phyloP scores from a whole-genome alignment of 2,329 filamentous ascomycete genomes.

The Chaetomium sp. region DNA sequence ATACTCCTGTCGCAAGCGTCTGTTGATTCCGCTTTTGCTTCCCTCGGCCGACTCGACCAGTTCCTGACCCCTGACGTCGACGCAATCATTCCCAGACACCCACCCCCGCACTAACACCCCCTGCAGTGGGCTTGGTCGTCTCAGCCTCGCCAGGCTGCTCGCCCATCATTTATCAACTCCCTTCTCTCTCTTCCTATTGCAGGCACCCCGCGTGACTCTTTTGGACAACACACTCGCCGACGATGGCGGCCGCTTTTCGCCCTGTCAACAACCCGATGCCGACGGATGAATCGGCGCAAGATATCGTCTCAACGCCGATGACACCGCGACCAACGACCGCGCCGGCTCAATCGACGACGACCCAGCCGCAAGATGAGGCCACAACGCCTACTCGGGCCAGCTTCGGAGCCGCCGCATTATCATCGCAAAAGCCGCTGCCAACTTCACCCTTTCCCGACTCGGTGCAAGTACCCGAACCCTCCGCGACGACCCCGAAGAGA shows the following conservation, averaged over 20 bases:
- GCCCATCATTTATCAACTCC: slow-evolving; percentile 22
- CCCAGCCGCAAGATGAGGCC: slow-evolving; percentile 36
- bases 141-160: slow-evolving; percentile 28
- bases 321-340: slow-evolving; percentile 32
- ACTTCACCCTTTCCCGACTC: slow-evolving; percentile 46
- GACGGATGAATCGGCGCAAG: slow-evolving; percentile 38
- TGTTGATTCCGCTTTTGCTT: slow-evolving; percentile 5
- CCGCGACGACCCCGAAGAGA: slow-evolving; percentile 39
- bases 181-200: slow-evolving; percentile 10
- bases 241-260: slow-evolving; percentile 52
- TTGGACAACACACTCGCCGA: slow-evolving; percentile 14
- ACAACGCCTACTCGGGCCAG: slow-evolving; percentile 58
- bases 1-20: slow-evolving; percentile 2
- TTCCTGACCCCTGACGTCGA: slow-evolving; percentile 15
- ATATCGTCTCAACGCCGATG: slow-evolving; percentile 43
- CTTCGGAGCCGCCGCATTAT: slow-evolving; percentile 37
- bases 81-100: slow-evolving; percentile 27
- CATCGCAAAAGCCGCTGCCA: slow-evolving; percentile 49
- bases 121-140: slow-evolving; percentile 26
- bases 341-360: slow-evolving; percentile 22
- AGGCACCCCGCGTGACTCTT: slow-evolving; percentile 14
- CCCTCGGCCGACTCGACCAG: background rate
- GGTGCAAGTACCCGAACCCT: slow-evolving; percentile 41
- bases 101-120: slow-evolving; percentile 27
- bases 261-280: slow-evolving; percentile 53